These are phyloP conservation scores for Blastobotrys arbuscula DNA, from an alignment of 1,139 yeast species.

Conservation along the genomic window DNA sequence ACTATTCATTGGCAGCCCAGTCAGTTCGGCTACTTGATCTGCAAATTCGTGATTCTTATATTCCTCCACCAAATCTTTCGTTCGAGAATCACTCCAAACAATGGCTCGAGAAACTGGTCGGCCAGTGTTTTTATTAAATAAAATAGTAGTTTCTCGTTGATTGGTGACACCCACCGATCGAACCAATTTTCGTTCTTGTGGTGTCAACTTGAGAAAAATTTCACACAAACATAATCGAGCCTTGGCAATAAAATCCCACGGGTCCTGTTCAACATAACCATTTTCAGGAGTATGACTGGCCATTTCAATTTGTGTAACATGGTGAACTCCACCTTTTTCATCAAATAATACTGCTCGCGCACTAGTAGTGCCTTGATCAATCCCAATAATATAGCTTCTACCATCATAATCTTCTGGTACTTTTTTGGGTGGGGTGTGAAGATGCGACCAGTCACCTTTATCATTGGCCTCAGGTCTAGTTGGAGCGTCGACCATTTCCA, in stretches of 20 bases:
- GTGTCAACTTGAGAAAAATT: constrained; percentile 31
- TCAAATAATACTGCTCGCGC: constrained; percentile 85
- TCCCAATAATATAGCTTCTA: constrained; percentile 39
- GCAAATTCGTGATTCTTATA: constrained; percentile 46
- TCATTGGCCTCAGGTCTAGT: too few relatives aligned
- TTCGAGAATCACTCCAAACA: constrained; percentile 95
- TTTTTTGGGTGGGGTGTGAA: too few relatives aligned
- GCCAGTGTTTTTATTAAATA: constrained; percentile 85
- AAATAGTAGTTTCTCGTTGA: constrained; percentile 91
- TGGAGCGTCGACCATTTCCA: too few relatives aligned
- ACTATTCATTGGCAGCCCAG: constrained; percentile 86
- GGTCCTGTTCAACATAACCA: constrained; percentile 91
- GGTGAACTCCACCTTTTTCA: constrained; percentile 66
- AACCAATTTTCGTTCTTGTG: constrained; percentile 29
- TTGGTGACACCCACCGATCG: constrained; percentile 75
- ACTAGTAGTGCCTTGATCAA: constrained; percentile 92
- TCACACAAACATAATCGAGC: constrained; percentile 42
- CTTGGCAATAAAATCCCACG: constrained; percentile 74
- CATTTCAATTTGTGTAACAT: constrained; percentile 83
- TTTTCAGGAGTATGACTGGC: constrained; percentile 37
- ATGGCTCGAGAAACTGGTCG: constrained; percentile 80
- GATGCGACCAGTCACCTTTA: too few relatives aligned
- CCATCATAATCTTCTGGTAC: background rate
- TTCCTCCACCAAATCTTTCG: constrained; percentile 59
- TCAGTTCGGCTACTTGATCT: constrained; percentile 54